These are phyloP conservation scores for Boletus subluridellus DNA, from an alignment of 1,284 basidiomycete species.

Conservation along the genomic window DNA sequence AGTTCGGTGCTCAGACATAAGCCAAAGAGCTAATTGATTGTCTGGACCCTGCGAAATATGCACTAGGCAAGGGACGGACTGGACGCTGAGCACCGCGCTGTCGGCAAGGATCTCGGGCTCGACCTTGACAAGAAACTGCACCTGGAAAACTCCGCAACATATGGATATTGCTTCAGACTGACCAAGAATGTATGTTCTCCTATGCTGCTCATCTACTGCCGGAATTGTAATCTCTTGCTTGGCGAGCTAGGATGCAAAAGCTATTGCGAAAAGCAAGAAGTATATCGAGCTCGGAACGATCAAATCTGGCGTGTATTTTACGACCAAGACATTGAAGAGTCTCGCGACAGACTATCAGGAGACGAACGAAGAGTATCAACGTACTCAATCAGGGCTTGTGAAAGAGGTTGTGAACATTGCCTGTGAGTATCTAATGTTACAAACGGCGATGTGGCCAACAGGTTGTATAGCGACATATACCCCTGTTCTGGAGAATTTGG, in stretches of 20 bases:
- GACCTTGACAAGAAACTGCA: conserved; percentile 96
- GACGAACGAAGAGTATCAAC: conserved; percentile 65
- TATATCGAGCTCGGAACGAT: conserved; percentile 86
- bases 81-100: conserved; percentile 77
- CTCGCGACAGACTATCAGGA: conserved; percentile 76
- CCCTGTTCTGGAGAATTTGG: conserved; percentile 86
- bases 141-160: conserved; percentile 86
- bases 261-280: conserved; percentile 62
- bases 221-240: not conserved
- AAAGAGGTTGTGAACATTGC: conserved; percentile 94
- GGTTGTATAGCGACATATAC: conserved; percentile 76
- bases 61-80: conserved; percentile 70
- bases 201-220: not conserved
- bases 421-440: conserved; percentile 47
- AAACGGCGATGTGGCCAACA: not conserved
- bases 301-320: conserved; percentile 90
- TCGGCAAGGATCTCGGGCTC: conserved; percentile 74
- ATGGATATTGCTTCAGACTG: conserved; percentile 92
- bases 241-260: conserved; percentile 70
- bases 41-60: not conserved
- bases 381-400: conserved; percentile 80
- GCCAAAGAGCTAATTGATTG: not conserved
- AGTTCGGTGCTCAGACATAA: not conserved
- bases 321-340: conserved; percentile 74
- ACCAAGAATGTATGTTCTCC: conserved; percentile 77